Percentiles rank a stretch among this genome's conserved stretches.
Evolutionary conservation across 2,329 filamentous ascomycete genomes (phyloP).

Genomic region (Colletotrichum spinosum): DNA sequence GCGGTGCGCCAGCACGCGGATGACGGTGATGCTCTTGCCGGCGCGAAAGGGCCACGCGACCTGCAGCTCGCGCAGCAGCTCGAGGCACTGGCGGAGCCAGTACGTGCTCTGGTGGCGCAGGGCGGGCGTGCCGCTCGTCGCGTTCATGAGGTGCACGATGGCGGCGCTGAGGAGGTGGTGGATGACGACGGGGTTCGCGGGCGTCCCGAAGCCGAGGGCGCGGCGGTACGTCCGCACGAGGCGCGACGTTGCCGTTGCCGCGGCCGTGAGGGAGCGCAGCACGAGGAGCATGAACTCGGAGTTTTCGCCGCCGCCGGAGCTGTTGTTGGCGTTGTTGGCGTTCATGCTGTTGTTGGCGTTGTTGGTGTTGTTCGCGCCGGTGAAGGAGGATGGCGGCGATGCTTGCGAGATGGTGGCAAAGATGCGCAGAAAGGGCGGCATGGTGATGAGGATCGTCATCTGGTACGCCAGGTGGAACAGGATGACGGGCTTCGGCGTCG

Average conservation of each 20-base stretch:
- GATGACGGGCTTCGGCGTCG: conserved; percentile 34
- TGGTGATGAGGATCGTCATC: conserved; percentile 37
- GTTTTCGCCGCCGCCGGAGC: conserved; percentile 4
- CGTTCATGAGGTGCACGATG: conserved; percentile 38
- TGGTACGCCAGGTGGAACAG: conserved; percentile 38
- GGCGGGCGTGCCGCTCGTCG: conserved; percentile 30
- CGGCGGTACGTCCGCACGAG: conserved; percentile 35
- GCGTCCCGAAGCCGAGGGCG: conserved; percentile 25
- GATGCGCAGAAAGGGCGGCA: conserved; percentile 37
- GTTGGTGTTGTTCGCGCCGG: background rate
- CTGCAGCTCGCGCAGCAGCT: conserved; percentile 28
- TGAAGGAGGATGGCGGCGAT: background rate
- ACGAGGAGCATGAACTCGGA: conserved; percentile 34
- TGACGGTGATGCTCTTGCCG: conserved; percentile 24
- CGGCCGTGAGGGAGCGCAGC: conserved; percentile 34
- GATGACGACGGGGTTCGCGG: conserved; percentile 36
- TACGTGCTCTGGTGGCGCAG: conserved; percentile 34
- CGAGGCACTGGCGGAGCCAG: conserved; percentile 37
- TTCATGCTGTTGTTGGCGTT: no score
- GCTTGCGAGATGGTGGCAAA: conserved; percentile 28
- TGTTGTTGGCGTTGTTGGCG: background rate
- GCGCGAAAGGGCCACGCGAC: conserved; percentile 19
- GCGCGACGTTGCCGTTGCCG: conserved; percentile 28
- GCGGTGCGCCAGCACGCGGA: conserved; percentile 23
- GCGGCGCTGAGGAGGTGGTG: conserved; percentile 38